phyloP scores from a whole-genome alignment of 2,329 filamentous ascomycete genomes.

The Stemphylium beticola region DNA sequence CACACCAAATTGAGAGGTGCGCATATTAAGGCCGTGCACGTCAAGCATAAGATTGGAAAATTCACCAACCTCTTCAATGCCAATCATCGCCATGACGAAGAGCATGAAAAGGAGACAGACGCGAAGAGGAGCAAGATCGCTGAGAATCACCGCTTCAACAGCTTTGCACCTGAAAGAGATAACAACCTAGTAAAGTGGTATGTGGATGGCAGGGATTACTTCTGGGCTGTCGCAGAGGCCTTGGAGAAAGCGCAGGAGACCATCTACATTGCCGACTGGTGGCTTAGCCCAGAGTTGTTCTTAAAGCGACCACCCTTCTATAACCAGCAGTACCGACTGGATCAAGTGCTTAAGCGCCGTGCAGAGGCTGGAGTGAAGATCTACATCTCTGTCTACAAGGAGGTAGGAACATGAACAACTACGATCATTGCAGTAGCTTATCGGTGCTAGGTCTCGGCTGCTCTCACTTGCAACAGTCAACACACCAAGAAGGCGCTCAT shows the following conservation, averaged over 20 bases:
- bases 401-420: constrained; percentile 54
- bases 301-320: constrained; percentile 81
- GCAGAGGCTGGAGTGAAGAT: constrained; percentile 95
- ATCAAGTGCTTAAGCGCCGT: constrained; percentile 83
- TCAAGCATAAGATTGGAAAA: constrained; percentile 69
- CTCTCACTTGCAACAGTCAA: constrained; percentile 85
- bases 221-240: constrained; percentile 87
- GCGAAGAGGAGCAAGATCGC: constrained; percentile 75
- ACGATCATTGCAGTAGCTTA: constrained; percentile 6
- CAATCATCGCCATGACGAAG: constrained; percentile 92
- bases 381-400: constrained; percentile 90
- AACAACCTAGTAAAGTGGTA: constrained; percentile 96
- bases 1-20: constrained; percentile 55
- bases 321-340: constrained; percentile 85
- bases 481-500: constrained; percentile 92
- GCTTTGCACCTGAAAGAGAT: constrained; percentile 85
- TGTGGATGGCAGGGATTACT: constrained; percentile 93
- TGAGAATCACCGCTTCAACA: constrained; percentile 82
- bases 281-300: constrained; percentile 89
- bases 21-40: constrained; percentile 62
- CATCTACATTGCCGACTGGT: constrained; percentile 98
- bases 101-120: constrained; percentile 84
- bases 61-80: constrained; percentile 75
- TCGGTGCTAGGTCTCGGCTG: constrained; percentile 44
- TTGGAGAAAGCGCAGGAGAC: constrained; percentile 89